phyloP scores from a whole-genome alignment of 1,284 basidiomycete genomes.

The Laetiporus sulphureus region DNA sequence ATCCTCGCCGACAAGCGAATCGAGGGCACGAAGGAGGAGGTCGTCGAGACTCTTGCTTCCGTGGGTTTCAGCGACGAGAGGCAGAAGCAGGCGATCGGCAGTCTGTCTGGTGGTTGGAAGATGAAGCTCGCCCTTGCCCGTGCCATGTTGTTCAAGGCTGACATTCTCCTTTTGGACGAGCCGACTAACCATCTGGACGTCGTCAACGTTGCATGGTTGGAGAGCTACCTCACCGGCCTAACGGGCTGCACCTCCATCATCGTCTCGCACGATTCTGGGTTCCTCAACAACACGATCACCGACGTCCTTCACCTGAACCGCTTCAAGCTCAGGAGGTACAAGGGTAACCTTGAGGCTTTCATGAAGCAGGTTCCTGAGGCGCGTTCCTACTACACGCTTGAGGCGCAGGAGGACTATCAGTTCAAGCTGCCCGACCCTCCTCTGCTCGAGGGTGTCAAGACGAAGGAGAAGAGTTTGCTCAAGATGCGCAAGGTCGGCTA shows the following conservation, averaged over 20 bases:
- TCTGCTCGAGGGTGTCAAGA: constrained; percentile 98
- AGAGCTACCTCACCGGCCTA: constrained; percentile 88
- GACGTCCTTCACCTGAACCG: constrained; percentile 99
- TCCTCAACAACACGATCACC: constrained; percentile 98
- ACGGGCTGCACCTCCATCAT: constrained; percentile 95
- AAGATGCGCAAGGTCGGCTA: constrained; percentile 98
- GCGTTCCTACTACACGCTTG: constrained; percentile 95
- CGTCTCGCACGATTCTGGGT: constrained; percentile 97
- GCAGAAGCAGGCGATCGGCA: constrained; percentile 82
- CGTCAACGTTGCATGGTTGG: constrained; percentile 95
- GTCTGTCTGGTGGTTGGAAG: constrained; percentile 99
- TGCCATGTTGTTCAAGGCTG: constrained; percentile 98
- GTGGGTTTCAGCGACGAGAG: constrained; percentile 90
- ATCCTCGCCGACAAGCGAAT: constrained; percentile 86
- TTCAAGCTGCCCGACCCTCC: constrained; percentile 96
- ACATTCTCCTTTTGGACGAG: constrained; percentile 95
- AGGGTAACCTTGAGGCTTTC: constrained; percentile 96
- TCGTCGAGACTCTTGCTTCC: constrained; percentile 76
- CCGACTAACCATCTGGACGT: constrained; percentile 99
- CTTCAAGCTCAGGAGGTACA: constrained; percentile 98
- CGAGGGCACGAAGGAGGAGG: constrained; percentile 63
- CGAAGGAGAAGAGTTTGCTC: constrained; percentile 95
- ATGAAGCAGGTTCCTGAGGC: constrained; percentile 95
- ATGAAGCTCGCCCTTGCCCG: constrained; percentile 99
- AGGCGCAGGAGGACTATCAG: constrained; percentile 91